Evolutionary conservation across 1,284 basidiomycete species (phyloP), one percentile per base, ranked within the genome.

Genomic region (Vanrija sp.): DNA sequence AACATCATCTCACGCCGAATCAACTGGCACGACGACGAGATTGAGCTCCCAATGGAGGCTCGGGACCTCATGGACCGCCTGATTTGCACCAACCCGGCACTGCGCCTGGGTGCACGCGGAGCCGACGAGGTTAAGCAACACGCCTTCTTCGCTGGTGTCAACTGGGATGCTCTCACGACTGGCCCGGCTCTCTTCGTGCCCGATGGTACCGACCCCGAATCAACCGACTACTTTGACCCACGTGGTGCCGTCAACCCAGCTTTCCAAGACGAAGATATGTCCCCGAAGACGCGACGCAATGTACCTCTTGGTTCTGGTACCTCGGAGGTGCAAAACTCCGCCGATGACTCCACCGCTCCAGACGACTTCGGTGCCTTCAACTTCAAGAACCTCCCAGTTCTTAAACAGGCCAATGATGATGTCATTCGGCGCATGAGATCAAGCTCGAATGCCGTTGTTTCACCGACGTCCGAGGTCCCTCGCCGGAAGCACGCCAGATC

Each of bases 341-440:
- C 60, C 12, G 63, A 67, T 23, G 66, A 68, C 25, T 47, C 53
- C n/a, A n/a, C n/a, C 1, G 58, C 51, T 12, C 61, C 68, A 22
- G 91, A 95, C 64, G 95, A 98, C 66, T 99, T 98, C 76, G 96
- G 96, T 25, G 86, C 92, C 0, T 99, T 99, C 78, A 93, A 86
- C 73, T 99, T 94, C 83, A 98, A 98, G 81, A 99, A 99, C 68
- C 75, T 98, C 45, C 92, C 93, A 0, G 85, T 98, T 10, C 79
- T 98, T 71, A 98, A 98, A 78, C 93, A 98, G 75, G 93, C 92
- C 20, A 99, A 99, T 72, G 96, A 99, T 75, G 94, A 98, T 71
- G 87, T 98, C 62, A 96, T 99, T 66, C 85, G 91, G 54, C 31
- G 31, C 31, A 31, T 31, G 31, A 31, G 31, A 31, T 15, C 62